Percentiles rank a stretch among this genome's conserved stretches.
Conservation (phyloP, 805 yeast genomes). For the Metschnikowia arizonensis region DNA sequence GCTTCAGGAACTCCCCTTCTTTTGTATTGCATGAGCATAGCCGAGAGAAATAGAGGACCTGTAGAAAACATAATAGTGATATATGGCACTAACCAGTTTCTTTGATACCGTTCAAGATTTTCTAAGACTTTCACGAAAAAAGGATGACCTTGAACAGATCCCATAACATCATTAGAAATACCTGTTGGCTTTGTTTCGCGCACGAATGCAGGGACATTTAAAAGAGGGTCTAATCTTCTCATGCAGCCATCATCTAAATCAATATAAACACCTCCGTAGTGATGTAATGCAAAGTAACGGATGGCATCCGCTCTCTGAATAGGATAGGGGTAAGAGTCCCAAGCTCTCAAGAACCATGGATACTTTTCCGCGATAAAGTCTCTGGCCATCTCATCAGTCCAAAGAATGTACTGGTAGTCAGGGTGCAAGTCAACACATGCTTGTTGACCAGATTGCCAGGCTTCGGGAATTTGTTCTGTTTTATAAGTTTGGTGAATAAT, state of each 20-base stretch:
- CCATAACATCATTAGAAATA: constrained; percentile 90
- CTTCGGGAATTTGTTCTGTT: constrained; percentile 69
- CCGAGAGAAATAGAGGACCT: constrained; percentile 84
- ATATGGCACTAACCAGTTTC: constrained; percentile 81
- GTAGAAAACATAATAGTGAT: constrained; percentile 90
- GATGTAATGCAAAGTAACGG: constrained; percentile 75
- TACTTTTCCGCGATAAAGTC: constrained; percentile 74
- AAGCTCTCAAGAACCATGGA: constrained; percentile 81
- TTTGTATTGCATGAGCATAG: constrained; percentile 82
- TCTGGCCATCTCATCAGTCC: constrained; percentile 86
- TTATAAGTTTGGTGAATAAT: constrained; percentile 93
- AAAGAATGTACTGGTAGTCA: constrained; percentile 79
- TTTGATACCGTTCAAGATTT: constrained; percentile 53
- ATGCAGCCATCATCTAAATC: constrained; percentile 89
- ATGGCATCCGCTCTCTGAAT: constrained; percentile 90
- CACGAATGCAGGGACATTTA: constrained; percentile 79
- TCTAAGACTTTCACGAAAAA: constrained; percentile 71
- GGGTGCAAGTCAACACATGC: constrained; percentile 76
- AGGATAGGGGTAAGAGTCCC: constrained; percentile 72
- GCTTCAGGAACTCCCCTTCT: constrained; percentile 70
- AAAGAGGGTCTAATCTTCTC: constrained; percentile 71
- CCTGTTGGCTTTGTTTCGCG: constrained; percentile 89
- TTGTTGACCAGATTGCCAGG: constrained; percentile 76
- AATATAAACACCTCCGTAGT: constrained; percentile 86
- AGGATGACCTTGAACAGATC: constrained; percentile 81